These are phyloP conservation scores for Ceratocystis diversiconidia DNA, from an alignment of 2,329 filamentous ascomycete genomes.

Conservation along the genomic window DNA sequence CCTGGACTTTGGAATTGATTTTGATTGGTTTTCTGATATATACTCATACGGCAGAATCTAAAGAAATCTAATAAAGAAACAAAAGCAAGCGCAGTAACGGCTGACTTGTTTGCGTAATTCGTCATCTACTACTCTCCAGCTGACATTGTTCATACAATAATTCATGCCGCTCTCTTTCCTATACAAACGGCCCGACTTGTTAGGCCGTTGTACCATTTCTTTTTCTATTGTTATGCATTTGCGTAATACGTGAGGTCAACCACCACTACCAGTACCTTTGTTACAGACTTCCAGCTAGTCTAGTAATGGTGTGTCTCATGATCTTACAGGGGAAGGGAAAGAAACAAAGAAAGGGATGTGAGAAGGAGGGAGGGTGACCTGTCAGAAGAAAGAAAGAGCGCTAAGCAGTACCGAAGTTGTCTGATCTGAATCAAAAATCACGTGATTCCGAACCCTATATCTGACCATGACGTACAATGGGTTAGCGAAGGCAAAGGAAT, in stretches of 20 bases:
- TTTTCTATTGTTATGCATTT: neutral
- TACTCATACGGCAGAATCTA: conserved; percentile 2
- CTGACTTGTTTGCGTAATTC: neutral
- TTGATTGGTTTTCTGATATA: conserved; percentile 18
- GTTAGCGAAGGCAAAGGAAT: neutral
- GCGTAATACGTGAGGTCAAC: neutral
- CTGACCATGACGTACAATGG: neutral
- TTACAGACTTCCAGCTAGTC: neutral
- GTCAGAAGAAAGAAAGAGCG: neutral
- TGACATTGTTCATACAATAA: neutral
- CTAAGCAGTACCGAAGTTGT: neutral
- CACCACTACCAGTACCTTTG: neutral
- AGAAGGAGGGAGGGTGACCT: neutral
- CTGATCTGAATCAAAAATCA: neutral
- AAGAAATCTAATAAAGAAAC: neutral
- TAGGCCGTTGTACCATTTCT: neutral
- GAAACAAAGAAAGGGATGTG: neutral
- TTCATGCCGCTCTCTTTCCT: neutral
- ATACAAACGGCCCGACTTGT: neutral
- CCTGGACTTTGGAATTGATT: conserved; percentile 16
- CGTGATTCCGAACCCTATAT: neutral
- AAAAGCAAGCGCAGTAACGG: neutral
- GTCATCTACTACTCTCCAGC: neutral
- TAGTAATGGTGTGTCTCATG: neutral
- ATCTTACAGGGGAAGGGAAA: neutral